Conservation (phyloP, 495 filamentous ascomycete species). For the Hypoxylon fragiforme region DNA sequence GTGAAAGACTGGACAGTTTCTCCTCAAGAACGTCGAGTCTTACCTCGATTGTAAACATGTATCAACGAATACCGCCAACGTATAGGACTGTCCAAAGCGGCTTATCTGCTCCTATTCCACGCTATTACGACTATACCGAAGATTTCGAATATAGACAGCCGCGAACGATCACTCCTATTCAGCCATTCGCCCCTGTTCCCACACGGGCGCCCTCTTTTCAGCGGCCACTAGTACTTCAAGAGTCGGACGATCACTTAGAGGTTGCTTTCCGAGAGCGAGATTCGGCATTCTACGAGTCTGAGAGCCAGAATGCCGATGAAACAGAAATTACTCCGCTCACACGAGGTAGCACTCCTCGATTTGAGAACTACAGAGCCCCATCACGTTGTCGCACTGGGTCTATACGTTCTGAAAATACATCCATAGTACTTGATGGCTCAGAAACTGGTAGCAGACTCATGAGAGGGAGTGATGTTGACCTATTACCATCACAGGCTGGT, state of each 20-base stretch:
- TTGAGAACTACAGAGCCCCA: slow-evolving; percentile 3
- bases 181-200: slow-evolving; percentile 42
- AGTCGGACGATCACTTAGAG: slow-evolving; percentile 31
- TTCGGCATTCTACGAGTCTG: slow-evolving; percentile 29
- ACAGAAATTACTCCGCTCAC: slow-evolving; percentile 1
- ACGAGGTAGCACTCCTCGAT: background rate
- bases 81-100: slow-evolving; percentile 17
- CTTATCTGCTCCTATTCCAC: slow-evolving; percentile 30
- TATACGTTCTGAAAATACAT: slow-evolving; percentile 16
- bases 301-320: slow-evolving; percentile 15
- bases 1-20: slow-evolving; percentile 26
- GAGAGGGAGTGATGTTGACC: slow-evolving; percentile 34
- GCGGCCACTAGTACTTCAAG: slow-evolving; percentile 35
- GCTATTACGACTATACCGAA: slow-evolving; percentile 59
- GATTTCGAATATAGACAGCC: slow-evolving; percentile 44
- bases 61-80: slow-evolving; percentile 35
- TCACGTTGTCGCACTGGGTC: slow-evolving; percentile 17
- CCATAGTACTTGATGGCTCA: slow-evolving; percentile 9
- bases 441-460: slow-evolving; percentile 8
- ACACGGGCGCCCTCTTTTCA: slow-evolving; percentile 37
- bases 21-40: slow-evolving; percentile 44
- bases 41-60: slow-evolving; percentile 47
- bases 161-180: slow-evolving; percentile 20
- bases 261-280: slow-evolving; percentile 27
- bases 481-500: slow-evolving; percentile 35